Base-by-base conservation (phyloP, 805 yeast genomes). In the Starmerella potacharoeniae region DNA sequence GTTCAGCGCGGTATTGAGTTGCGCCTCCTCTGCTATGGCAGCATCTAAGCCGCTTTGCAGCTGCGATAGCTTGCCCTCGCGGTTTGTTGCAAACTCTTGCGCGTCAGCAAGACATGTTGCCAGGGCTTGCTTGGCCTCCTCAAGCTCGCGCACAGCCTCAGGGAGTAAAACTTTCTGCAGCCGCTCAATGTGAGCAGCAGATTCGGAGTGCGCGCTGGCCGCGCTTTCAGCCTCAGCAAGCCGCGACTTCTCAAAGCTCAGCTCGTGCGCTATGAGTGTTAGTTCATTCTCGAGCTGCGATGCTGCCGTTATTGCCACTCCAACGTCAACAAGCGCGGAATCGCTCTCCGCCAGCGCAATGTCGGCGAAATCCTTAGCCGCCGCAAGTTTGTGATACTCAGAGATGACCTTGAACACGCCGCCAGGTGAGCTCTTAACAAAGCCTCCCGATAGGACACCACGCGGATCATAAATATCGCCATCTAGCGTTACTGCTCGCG, bases 401-500 rank as follows among this genome's bases (percentile, higher is more conserved):
- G 31, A 22, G 6, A 56, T 57, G 2, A 49, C 46, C 14, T 28
- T 36, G 47, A 58, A 56, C 2, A 53, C 29, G 49, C 53, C 47
- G 17, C 35, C 34, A 6, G 28, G 17, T 11, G 39, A 33, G 36
- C 30, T 48, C 29, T 43, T 39, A 16, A 55, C 51, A 33, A 45
- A 55, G 8, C 63, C 63, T 49, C 99, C 99, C 1, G 96, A 86
- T 31, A 93, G 73, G 7, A 95, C 86, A 14, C 99, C 99, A 61
- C 84, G 88, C 0, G 98, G 98, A 66, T 93, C 98, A 69, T 90
- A 93, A 10, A 84, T 78, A 68, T 93, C 98, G 51, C 98, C 99
- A 53, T 89, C 90, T 36, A 86, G 68, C 0, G 99, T 93, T 14
- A 95, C 88, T 34, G 95, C 93, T 66, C 90, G 82, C 67, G 89